Conservation (phyloP, 148 eudicot species). For the Silene latifolia region DNA sequence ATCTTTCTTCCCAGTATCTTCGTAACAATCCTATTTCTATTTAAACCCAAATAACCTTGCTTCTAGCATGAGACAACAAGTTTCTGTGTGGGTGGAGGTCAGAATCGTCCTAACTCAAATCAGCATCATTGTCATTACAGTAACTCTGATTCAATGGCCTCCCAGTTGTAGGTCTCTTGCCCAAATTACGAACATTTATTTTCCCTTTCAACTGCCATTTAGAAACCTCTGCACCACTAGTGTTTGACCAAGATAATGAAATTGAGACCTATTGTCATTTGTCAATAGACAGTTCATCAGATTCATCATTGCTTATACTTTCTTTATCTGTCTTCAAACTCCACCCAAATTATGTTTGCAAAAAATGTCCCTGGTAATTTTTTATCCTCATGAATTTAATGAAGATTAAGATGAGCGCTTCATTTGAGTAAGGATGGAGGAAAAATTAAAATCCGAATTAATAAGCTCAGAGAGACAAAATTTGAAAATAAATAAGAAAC, state of each 20-base stretch:
- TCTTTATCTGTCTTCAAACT: slow-evolving; percentile 42
- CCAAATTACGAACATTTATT: slow-evolving; percentile 57
- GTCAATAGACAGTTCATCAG: slow-evolving; percentile 41
- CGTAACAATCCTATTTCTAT: slow-evolving; percentile 29
- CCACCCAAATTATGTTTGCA: no score
- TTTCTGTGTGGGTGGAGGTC: slow-evolving; percentile 28
- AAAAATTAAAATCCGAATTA: no score
- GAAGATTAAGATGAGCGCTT: no score
- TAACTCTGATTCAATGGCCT: slow-evolving; percentile 29
- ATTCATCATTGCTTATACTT: slow-evolving; percentile 57
- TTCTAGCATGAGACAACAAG: slow-evolving; percentile 34
- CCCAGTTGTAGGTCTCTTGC: slow-evolving; percentile 46
- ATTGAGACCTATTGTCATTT: slow-evolving; percentile 42
- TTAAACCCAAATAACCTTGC: slow-evolving; percentile 26
- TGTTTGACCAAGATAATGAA: slow-evolving; percentile 34
- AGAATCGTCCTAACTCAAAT: slow-evolving; percentile 37
- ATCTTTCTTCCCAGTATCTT: slow-evolving; percentile 60
- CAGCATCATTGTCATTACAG: slow-evolving; percentile 46
- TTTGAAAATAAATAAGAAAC: no score
- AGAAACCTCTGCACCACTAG: slow-evolving; percentile 47
- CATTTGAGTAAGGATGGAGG: no score
- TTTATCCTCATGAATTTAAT: no score
- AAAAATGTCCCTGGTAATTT: no score
- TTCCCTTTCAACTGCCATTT: slow-evolving; percentile 88
- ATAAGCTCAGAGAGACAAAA: no score